Base-by-base conservation (phyloP, 495 filamentous ascomycete species). In the Terfezia boudieri region DNA sequence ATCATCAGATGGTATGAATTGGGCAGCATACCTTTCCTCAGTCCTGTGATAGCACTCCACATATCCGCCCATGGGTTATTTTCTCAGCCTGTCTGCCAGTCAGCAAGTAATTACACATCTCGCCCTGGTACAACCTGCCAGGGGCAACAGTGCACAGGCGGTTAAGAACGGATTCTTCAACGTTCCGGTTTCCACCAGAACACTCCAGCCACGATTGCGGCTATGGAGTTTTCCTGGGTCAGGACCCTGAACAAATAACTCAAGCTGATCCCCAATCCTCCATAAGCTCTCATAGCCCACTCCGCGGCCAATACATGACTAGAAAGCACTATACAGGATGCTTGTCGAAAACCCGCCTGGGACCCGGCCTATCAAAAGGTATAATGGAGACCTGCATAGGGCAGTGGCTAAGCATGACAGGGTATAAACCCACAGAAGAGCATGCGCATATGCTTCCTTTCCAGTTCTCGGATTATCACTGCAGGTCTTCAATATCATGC, bases 241-340 rank as follows among this genome's bases (percentile, higher is more conserved):
- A 74, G 71, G 10, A 65, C 59, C 6, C 74, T 73, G 59, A 75
- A 76, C 32, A 73, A 70, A 48, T 65, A 56, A 36, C 67, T 67
- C 32, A 76, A 51, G 11, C 69, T 67, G 23, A 61, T 64, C 36
- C 63, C 67, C 16, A 8, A 26, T 23, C 59, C 63, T 17, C 59
- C 62, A 0, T 70, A 62, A 49, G 62, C 63, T 14, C 59, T 58
- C 26, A 59, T 51, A 55, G 67, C 62, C 50, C 70, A 72, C 59
- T 76, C 74, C 38, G 73, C 70, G 32, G 78, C 73, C 71, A 79
- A 20, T 73, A 74, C 74, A 77, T 54, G 71, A 73, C 65, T 79
- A 73, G 60, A 77, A 76, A 7, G 70, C 72, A 51, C 65, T 71
- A 59, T 75, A 76, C 53, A 77, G 61, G 32, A 79, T 65, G 49